phyloP scores from a whole-genome alignment of 305 asterid species.

The Euphrasia arctica region DNA sequence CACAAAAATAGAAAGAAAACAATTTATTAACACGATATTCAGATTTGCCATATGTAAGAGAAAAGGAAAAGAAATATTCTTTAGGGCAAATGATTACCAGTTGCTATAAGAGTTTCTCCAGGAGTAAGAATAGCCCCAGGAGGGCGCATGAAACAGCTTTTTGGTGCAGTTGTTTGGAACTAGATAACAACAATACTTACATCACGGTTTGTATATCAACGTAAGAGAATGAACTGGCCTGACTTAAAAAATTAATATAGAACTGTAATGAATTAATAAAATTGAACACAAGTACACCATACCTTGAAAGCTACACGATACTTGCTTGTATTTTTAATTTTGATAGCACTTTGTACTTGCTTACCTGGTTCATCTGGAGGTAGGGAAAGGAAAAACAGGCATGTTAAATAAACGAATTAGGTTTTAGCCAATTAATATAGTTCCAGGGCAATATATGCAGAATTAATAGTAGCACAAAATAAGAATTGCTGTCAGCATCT shows the following conservation, averaged over 20 bases:
- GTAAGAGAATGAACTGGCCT: too few relatives aligned
- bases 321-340: conserved; percentile 85
- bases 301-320: conserved; percentile 92
- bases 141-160: conserved; percentile 98
- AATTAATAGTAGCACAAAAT: too few relatives aligned
- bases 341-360: conserved; percentile 88
- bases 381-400: conserved; percentile 6
- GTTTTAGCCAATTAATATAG: neutral
- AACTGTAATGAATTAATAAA: neutral
- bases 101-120: conserved; percentile 84
- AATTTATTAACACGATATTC: neutral
- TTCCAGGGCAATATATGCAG: too few relatives aligned
- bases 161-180: conserved; percentile 98
- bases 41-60: neutral
- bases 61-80: too few relatives aligned
- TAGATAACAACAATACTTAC: conserved; percentile 27
- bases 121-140: conserved; percentile 97
- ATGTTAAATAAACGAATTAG: conserved; percentile 11
- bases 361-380: conserved; percentile 87
- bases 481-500: too few relatives aligned
- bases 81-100: conserved; percentile 49
- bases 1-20: conserved; percentile 15
- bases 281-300: conserved; percentile 6
- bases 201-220: neutral
- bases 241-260: too few relatives aligned